phyloP scores from a whole-genome alignment of 2,329 filamentous ascomycete species.

The Seiridium cupressi region DNA sequence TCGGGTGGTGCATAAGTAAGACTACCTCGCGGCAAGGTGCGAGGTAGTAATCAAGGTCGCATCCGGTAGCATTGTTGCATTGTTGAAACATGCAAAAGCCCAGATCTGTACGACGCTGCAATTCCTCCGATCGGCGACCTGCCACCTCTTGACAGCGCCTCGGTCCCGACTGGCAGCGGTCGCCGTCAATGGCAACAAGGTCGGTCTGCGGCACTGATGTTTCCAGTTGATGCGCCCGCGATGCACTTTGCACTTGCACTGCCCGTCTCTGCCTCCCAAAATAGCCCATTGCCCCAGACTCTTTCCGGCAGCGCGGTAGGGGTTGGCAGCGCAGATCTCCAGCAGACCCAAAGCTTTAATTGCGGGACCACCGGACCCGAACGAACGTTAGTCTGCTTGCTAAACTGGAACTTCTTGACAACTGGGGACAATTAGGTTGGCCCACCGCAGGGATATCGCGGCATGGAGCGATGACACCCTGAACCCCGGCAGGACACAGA shows the following conservation, averaged over 20 bases:
- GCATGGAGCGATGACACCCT: background rate
- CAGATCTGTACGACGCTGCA: background rate
- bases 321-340: background rate
- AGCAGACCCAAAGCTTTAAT: background rate
- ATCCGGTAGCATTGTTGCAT: background rate
- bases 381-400: background rate
- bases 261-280: background rate
- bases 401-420: background rate
- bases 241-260: background rate
- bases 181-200: too few relatives aligned
- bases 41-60: background rate
- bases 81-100: background rate
- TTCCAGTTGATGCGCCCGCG: background rate
- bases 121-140: background rate
- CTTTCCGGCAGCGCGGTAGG: background rate
- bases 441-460: background rate
- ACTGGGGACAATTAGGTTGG: background rate
- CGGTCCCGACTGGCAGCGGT: background rate
- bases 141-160: background rate
- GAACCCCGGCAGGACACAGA: too few relatives aligned
- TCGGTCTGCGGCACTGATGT: background rate
- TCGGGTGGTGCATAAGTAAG: too few relatives aligned
- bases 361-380: background rate
- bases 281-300: constrained; percentile 3
- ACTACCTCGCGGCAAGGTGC: too few relatives aligned